Conservation (phyloP, 768 basidiomycete species). For the Phanerochaete carnosa region DNA sequence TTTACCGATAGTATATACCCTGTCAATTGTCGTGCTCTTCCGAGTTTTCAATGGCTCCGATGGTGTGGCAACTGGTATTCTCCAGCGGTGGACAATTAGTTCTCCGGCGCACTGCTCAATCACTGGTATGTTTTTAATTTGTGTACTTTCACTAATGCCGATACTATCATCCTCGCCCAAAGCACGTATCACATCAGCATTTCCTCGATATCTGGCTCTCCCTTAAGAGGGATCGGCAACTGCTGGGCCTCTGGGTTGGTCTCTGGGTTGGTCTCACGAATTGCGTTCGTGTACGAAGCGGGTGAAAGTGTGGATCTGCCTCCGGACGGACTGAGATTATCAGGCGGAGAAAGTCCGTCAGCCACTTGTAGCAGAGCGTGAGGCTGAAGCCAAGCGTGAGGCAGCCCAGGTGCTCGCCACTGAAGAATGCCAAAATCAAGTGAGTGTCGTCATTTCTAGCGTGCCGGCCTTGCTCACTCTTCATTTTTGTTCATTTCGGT, state of each 20-base stretch:
- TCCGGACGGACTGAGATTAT: slow-evolving; percentile 64
- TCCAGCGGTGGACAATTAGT: slow-evolving; percentile 82
- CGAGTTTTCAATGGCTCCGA: slow-evolving; percentile 82
- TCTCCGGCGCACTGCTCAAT: slow-evolving; percentile 76
- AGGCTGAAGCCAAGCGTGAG: slow-evolving; percentile 14
- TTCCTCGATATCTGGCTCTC: slow-evolving; percentile 78
- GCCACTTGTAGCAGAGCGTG: slow-evolving; percentile 49
- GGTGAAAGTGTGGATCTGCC: slow-evolving; percentile 49
- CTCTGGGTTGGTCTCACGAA: slow-evolving; percentile 78
- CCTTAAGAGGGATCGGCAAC: slow-evolving; percentile 52
- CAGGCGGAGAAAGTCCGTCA: slow-evolving; percentile 62
- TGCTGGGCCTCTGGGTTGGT: slow-evolving; percentile 84
- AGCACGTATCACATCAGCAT: slow-evolving; percentile 83
- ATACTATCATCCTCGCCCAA: slow-evolving; percentile 5
- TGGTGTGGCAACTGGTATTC: slow-evolving; percentile 69
- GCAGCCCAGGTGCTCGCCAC: slow-evolving; percentile 2
- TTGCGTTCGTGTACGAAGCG: slow-evolving; percentile 58
- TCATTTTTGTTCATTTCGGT: too few relatives aligned
- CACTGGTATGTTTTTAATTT: slow-evolving; percentile 53
- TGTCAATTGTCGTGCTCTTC: slow-evolving; percentile 69
- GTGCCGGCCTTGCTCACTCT: too few relatives aligned
- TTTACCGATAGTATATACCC: slow-evolving; percentile 38
- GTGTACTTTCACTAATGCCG: not conserved
- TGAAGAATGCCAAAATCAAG: too few relatives aligned
- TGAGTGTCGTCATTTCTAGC: too few relatives aligned